Conservation (phyloP, 2,329 filamentous ascomycete genomes). For the Lomentospora prolificans region DNA sequence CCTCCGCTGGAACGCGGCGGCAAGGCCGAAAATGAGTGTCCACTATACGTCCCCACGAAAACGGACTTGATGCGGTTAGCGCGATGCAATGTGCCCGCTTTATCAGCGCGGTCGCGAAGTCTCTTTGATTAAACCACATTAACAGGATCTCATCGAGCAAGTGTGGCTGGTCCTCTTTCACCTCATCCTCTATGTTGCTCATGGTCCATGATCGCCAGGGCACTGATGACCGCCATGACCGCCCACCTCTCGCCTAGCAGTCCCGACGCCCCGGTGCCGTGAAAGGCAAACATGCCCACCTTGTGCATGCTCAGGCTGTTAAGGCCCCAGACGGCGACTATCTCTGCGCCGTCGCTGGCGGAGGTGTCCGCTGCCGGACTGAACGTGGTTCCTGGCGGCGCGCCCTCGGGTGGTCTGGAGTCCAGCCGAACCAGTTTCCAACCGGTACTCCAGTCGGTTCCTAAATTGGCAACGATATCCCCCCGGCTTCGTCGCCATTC, state of each 20-base stretch:
- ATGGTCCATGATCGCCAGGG: background rate
- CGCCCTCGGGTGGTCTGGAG: constrained; percentile 9
- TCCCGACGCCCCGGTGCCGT: constrained; percentile 27
- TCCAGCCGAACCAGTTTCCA: constrained; percentile 32
- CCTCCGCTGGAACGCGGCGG: no score
- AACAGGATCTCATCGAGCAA: background rate
- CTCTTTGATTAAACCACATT: no score
- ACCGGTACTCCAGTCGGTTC: constrained; percentile 19
- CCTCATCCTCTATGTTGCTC: background rate
- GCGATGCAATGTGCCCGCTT: no score
- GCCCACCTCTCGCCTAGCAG: constrained; percentile 31
- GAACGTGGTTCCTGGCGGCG: constrained; percentile 10
- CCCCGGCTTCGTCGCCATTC: constrained; percentile 32
- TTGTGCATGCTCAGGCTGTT: constrained; percentile 15
- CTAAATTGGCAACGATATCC: constrained; percentile 22
- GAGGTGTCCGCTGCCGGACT: constrained; percentile 14
- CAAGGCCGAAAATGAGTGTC: no score
- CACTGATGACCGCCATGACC: constrained; percentile 27
- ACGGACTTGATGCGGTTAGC: no score
- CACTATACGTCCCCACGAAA: no score
- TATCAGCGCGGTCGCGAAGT: no score
- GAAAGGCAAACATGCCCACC: constrained; percentile 27
- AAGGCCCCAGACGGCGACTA: constrained; percentile 29
- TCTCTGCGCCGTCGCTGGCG: constrained; percentile 27
- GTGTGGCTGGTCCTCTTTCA: background rate